Evolutionary conservation across 345 rosid genomes (phyloP).

Genomic region (Barbarea vulgaris): DNA sequence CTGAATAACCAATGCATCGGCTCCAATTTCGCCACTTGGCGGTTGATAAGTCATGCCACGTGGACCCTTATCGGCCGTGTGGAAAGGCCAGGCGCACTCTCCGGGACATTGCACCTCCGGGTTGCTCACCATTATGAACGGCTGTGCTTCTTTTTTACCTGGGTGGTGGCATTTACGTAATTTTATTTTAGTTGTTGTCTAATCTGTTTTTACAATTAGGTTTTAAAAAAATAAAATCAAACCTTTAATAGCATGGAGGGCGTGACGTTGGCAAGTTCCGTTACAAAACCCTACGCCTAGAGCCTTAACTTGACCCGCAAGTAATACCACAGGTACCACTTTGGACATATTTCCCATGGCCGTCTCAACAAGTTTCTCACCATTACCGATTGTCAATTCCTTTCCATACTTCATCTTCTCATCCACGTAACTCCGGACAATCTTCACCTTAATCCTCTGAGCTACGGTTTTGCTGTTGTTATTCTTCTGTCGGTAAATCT

Average conservation of each 20-base stretch:
- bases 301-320: constrained; percentile 48
- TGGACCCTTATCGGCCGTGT: constrained; percentile 47
- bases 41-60: constrained; percentile 52
- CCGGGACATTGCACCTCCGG: constrained; percentile 70
- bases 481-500: constrained; percentile 29
- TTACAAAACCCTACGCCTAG: constrained; percentile 50
- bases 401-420: constrained; percentile 47
- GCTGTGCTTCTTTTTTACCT: constrained; percentile 30
- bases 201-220: neutral
- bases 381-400: constrained; percentile 39
- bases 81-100: constrained; percentile 75
- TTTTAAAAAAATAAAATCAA: too few relatives aligned
- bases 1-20: constrained; percentile 61
- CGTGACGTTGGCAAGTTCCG: constrained; percentile 53
- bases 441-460: constrained; percentile 42
- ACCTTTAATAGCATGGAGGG: constrained; percentile 27
- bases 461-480: constrained; percentile 23
- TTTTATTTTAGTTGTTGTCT: neutral
- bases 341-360: constrained; percentile 41
- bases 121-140: constrained; percentile 62
- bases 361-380: constrained; percentile 36
- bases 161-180: neutral
- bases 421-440: constrained; percentile 45
- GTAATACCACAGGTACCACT: constrained; percentile 50
- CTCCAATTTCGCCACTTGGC: constrained; percentile 59